phyloP scores from a whole-genome alignment of 768 basidiomycete genomes.

The Cystofilobasidium macerans region DNA sequence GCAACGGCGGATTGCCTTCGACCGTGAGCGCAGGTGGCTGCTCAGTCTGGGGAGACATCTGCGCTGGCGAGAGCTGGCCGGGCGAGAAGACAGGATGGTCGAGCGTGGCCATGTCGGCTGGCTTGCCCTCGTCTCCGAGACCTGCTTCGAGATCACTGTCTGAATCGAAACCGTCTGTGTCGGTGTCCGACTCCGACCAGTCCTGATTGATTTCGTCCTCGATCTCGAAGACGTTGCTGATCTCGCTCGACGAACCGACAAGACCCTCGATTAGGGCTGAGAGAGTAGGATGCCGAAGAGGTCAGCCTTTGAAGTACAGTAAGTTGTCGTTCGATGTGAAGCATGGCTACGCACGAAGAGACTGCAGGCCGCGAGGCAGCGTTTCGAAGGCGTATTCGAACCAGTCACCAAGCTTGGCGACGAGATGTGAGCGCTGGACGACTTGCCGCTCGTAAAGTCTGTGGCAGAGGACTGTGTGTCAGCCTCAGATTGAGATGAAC shows the following conservation, averaged over 20 bases:
- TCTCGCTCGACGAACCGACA: slow-evolving; percentile 59
- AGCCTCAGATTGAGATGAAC: background rate
- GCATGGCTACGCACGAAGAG: slow-evolving; percentile 50
- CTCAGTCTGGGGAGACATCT: background rate
- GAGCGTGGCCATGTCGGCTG: background rate
- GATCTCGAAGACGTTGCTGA: slow-evolving; percentile 72
- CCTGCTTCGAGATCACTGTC: slow-evolving; percentile 14
- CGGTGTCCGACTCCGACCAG: slow-evolving; percentile 11
- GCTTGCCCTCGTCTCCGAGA: background rate
- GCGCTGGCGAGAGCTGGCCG: background rate
- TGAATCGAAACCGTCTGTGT: slow-evolving; percentile 1
- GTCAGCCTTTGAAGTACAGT: background rate
- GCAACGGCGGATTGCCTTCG: background rate
- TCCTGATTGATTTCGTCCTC: slow-evolving; percentile 43
- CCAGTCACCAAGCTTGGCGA: slow-evolving; percentile 50
- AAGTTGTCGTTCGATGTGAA: background rate
- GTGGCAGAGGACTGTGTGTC: background rate
- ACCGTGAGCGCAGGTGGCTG: background rate
- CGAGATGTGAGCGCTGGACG: slow-evolving; percentile 44
- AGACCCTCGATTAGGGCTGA: slow-evolving; percentile 71
- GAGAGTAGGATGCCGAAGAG: slow-evolving; percentile 1
- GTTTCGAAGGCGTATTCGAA: slow-evolving; percentile 62
- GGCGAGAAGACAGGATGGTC: background rate
- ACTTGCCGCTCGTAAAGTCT: slow-evolving; percentile 69
- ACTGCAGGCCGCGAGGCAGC: slow-evolving; percentile 62